Conservation (phyloP, 495 filamentous ascomycete species). For the Staphylotrichum longicolle region DNA sequence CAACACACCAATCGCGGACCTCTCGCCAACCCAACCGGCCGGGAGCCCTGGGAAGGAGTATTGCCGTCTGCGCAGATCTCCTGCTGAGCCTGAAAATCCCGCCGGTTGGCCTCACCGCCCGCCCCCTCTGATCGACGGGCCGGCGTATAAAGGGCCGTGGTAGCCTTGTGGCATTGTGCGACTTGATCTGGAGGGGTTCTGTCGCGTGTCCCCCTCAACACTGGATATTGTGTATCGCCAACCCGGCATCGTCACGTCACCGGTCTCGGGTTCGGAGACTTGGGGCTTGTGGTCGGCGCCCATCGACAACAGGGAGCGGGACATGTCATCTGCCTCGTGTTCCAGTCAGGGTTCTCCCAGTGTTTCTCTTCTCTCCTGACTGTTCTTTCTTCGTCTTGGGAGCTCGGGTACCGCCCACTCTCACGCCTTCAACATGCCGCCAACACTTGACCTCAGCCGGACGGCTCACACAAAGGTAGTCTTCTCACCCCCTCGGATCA, state of each 20-base stretch:
- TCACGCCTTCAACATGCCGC: conserved; percentile 40
- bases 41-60: neutral
- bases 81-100: conserved; percentile 1
- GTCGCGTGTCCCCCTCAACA: neutral
- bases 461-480: conserved; percentile 51
- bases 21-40: neutral
- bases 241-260: conserved; percentile 5
- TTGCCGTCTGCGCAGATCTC: conserved; percentile 19
- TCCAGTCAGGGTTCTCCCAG: too few species aligned
- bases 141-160: conserved; percentile 1
- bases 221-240: neutral
- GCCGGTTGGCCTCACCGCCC: conserved; percentile 7
- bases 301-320: neutral
- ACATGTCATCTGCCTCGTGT: neutral
- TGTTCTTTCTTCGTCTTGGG: conserved; percentile 7
- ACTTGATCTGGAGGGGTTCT: conserved; percentile 10
- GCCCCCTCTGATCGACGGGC: conserved; percentile 9
- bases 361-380: neutral
- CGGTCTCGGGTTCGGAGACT: conserved; percentile 8
- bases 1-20: too few species aligned
- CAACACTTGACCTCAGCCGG: conserved; percentile 49
- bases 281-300: neutral
- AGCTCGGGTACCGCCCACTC: conserved; percentile 1
- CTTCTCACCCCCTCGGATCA: conserved; percentile 49
- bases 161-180: conserved; percentile 20